Base-by-base conservation (phyloP, 768 basidiomycete genomes). In the Lentinula raphanica region DNA sequence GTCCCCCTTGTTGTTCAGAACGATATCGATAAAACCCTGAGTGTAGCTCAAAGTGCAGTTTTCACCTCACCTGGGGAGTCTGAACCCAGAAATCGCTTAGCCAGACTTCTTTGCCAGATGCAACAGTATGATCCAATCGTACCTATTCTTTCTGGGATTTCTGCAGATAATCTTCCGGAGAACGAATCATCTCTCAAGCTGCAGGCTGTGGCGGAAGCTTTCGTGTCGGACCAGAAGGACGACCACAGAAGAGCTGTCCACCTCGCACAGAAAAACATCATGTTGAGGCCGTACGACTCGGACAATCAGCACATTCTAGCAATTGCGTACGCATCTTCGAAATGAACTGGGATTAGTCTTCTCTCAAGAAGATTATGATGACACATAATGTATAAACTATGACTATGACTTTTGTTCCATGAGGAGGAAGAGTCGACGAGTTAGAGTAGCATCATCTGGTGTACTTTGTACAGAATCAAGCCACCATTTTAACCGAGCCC, bases 401-500 rank as follows among this genome's bases (percentile, higher is more conserved):
- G 23, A 21, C 11, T 45, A 27, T 55, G 11, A 0, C 13, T 49
- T 48, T 49, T 44, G 32, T 29, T 50, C 19, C 25, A 72, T 60
- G 44, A 86, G 69, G 35, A 87, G 72, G 58, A 74, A 69, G 49
- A 88, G 68, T 19, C 87, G 83, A 49, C 79, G 76, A 23, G 77
- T 69, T 51, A 82, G 58, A 3, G 74, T 66, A 56, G 76, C 71
- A 15, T 75, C 73, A 13, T 71, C 69, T 15, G 70, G 56, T 13
- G 69, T 64, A 45, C 71, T 64, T 49, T 75, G 72, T 9, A 79
- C 74, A 27, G 72, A 74, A 31, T 81, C 75, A 35, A 91, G 70
- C 89, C 89, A 91, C 84, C 83, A 84, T 48, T 73, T 68, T 11
- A 91, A 72, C 42, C 77, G 79, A 12, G 76, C 69, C 60, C 78